A percentile compares a stretch with the other conserved stretches of the same genome.
These are phyloP conservation scores for Tolypocladium ophioglossoides DNA, from an alignment of 2,329 filamentous ascomycete species.

Conservation along the genomic window DNA sequence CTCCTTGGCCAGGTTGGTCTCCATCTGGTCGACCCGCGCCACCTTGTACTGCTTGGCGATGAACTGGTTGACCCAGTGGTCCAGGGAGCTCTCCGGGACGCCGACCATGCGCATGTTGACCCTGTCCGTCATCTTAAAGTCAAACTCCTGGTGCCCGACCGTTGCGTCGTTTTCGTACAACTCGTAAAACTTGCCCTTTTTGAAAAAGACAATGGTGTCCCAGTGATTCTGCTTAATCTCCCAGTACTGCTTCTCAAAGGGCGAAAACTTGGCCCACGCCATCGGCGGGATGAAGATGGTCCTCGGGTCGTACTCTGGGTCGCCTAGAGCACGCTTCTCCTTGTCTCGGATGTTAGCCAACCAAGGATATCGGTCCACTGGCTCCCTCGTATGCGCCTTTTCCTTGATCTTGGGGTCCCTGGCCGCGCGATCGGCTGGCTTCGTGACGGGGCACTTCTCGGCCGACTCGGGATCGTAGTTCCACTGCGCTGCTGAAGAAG, in stretches of 20 bases:
- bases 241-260: slow-evolving; percentile 98
- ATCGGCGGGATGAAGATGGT: slow-evolving; percentile 81
- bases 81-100: slow-evolving; percentile 89
- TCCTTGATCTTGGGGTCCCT: slow-evolving; percentile 32
- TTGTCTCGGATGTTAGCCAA: slow-evolving; percentile 77
- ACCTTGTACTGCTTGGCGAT: slow-evolving; percentile 98
- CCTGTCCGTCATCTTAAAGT: slow-evolving; percentile 92
- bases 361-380: slow-evolving; percentile 83
- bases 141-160: slow-evolving; percentile 90
- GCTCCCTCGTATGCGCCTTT: slow-evolving; percentile 73
- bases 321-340: slow-evolving; percentile 64
- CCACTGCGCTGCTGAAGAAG: slow-evolving; percentile 77
- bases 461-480: slow-evolving; percentile 44
- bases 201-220: slow-evolving; percentile 98
- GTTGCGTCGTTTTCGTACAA: slow-evolving; percentile 97
- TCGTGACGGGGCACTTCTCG: slow-evolving; percentile 24
- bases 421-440: slow-evolving; percentile 17
- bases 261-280: slow-evolving; percentile 74
- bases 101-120: slow-evolving; percentile 99
- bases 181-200: slow-evolving; percentile 99
- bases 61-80: slow-evolving; percentile 96
- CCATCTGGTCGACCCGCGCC: slow-evolving; percentile 90
- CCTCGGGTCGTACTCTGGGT: slow-evolving; percentile 84
- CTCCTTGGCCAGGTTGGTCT: slow-evolving; percentile 90
- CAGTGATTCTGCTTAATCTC: slow-evolving; percentile 97